Evolutionary conservation across 805 yeast species (phyloP).

Genomic region (Ogataea thermomethanolica): DNA sequence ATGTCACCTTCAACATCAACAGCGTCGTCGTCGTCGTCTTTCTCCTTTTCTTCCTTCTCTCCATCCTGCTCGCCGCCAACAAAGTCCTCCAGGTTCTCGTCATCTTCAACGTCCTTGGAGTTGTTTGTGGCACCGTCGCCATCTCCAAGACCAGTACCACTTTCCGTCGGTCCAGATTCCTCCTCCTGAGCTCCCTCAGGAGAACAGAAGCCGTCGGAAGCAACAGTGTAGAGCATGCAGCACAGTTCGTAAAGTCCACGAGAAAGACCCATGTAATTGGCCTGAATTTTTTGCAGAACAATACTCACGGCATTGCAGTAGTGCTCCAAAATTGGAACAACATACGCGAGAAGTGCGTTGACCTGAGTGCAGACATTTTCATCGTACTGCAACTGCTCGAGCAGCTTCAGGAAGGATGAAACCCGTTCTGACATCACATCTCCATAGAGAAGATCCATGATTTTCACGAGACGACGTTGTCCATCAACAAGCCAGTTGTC

Average conservation of each 20-base stretch:
- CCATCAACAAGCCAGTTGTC: slow-evolving; percentile 66
- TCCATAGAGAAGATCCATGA: slow-evolving; percentile 37
- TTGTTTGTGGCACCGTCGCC: slow-evolving; percentile 73
- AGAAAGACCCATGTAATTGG: slow-evolving; percentile 50
- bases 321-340: slow-evolving; percentile 60
- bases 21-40: slow-evolving; percentile 81
- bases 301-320: slow-evolving; percentile 49
- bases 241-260: slow-evolving; percentile 61
- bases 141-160: slow-evolving; percentile 93
- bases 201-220: slow-evolving; percentile 85
- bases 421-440: slow-evolving; percentile 17
- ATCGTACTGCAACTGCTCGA: slow-evolving; percentile 34
- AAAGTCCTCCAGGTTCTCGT: slow-evolving; percentile 79
- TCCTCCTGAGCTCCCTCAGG: slow-evolving; percentile 76
- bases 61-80: slow-evolving; percentile 55
- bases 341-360: slow-evolving; percentile 47
- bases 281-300: slow-evolving; percentile 42
- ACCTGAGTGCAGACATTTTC: slow-evolving; percentile 38
- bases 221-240: slow-evolving; percentile 52
- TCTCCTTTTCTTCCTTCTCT: slow-evolving; percentile 51
- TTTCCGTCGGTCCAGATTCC: slow-evolving; percentile 59
- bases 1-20: slow-evolving; percentile 94
- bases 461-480: slow-evolving; percentile 42
- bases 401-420: slow-evolving; percentile 29
- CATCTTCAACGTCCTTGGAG: slow-evolving; percentile 84